Conservation (phyloP, 345 rosid genomes). For the Brassica nigra region DNA sequence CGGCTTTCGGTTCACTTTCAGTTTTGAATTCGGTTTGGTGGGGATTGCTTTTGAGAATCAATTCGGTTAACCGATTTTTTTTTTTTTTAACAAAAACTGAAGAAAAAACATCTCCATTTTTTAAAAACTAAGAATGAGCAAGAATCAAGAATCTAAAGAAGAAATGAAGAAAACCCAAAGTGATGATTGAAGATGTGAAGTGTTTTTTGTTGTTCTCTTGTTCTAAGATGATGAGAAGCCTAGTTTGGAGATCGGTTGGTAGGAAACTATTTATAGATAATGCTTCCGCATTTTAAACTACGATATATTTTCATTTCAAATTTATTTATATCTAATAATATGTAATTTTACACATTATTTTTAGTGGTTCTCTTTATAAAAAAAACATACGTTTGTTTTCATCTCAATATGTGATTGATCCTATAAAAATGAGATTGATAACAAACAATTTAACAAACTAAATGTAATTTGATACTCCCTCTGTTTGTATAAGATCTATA, state of each 20-base stretch:
- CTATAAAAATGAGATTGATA: not conserved
- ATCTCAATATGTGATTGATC: not conserved
- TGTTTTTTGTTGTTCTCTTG: conserved; percentile 16
- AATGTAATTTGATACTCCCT: not conserved
- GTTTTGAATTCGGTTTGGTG: no score
- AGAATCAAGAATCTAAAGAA: not conserved
- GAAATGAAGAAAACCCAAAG: conserved; percentile 1
- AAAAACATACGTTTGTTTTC: not conserved
- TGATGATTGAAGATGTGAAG: conserved; percentile 17
- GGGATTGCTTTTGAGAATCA: no score
- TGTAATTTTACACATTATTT: conserved; percentile 5
- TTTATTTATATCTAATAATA: not conserved
- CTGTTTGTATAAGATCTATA: no score
- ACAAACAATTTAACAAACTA: not conserved
- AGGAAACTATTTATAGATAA: conserved; percentile 24
- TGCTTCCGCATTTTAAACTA: conserved; percentile 4
- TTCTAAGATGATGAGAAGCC: conserved; percentile 28
- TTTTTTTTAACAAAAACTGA: no score
- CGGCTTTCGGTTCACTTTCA: no score
- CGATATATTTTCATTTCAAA: not conserved
- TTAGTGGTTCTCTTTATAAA: not conserved
- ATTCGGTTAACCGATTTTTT: no score
- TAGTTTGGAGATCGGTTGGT: conserved; percentile 20
- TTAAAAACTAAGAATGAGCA: no score
- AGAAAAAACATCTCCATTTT: no score